Evolutionary conservation across 108 stramenopile species (phyloP), one percentile per base, ranked within the genome.

Genomic region (Mediolabrus comicus): DNA sequence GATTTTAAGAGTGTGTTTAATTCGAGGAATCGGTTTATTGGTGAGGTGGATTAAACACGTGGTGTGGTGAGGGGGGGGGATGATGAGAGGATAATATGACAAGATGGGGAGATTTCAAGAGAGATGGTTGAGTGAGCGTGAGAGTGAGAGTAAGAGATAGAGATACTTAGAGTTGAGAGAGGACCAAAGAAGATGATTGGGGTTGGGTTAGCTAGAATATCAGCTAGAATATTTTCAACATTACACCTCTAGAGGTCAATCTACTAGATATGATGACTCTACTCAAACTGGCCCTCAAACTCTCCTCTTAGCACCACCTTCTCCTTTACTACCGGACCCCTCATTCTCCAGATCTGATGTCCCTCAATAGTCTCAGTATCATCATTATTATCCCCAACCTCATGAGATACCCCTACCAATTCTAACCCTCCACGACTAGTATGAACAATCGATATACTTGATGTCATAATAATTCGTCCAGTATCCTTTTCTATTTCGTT

Each of bases 1-100:
- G 93, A 94, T 64, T 94, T 85, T 69, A 66, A 57, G 38, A 87
- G 43, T 72, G 91, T 94, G 36, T 94, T 94, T 81, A 89, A 94
- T 71, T 61, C 66, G 55, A 83, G 81, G 65, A 94, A 94, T 86
- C 64, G 83, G 39, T 88, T 88, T 36, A 94, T 94, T 81, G 93
- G 93, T 4, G 90, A 91, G 11, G 51, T 83, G 62, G 74, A 83
- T 56, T 83, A 80, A 38, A 38, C 13, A 38, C n/a, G n/a, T n/a
- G n/a, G n/a, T n/a, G n/a, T n/a, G n/a, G n/a, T n/a, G n/a, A n/a
- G n/a, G n/a, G n/a, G n/a, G n/a, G n/a, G n/a, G n/a, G n/a, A n/a
- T n/a, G n/a, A n/a, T n/a, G n/a, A n/a, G n/a, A n/a, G n/a, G n/a
- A n/a, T n/a, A n/a, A n/a, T n/a, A n/a, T n/a, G n/a, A n/a, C n/a